phyloP scores from a whole-genome alignment of 2,329 filamentous ascomycete species.

The Colletotrichum eremochloae region DNA sequence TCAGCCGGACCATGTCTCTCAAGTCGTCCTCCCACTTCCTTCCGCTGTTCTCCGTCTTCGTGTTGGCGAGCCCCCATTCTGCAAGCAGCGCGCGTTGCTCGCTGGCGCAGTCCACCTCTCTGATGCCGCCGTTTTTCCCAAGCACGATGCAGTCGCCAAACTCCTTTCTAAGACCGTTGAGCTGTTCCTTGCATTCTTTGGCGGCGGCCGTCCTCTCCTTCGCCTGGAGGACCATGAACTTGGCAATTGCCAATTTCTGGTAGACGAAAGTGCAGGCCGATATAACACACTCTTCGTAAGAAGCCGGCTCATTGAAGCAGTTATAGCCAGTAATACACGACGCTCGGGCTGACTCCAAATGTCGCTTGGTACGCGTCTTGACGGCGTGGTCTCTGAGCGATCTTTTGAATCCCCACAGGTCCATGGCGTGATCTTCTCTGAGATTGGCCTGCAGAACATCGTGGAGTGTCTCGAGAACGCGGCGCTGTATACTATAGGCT shows the following conservation, averaged over 20 bases:
- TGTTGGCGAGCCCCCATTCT: not conserved
- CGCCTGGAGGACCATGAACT: not conserved
- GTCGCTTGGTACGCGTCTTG: not conserved
- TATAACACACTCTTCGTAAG: not conserved
- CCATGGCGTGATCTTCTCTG: not conserved
- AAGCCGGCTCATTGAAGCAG: no score
- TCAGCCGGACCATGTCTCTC: not conserved
- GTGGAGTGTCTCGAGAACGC: constrained; percentile 1
- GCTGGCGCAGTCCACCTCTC: not conserved
- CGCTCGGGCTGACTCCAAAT: not conserved
- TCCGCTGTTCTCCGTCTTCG: no score
- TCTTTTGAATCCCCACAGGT: not conserved
- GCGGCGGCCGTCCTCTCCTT: not conserved
- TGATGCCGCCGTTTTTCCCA: not conserved
- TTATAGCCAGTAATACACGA: no score
- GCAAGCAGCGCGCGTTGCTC: not conserved
- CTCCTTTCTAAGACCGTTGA: not conserved
- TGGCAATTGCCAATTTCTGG: not conserved
- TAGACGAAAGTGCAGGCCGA: not conserved
- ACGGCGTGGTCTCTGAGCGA: not conserved
- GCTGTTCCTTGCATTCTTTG: not conserved
- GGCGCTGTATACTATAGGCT: not conserved
- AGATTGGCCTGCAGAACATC: not conserved
- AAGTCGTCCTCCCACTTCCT: not conserved
- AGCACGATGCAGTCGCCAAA: not conserved